A percentile compares a stretch with the other conserved stretches of the same genome.
Evolutionary conservation across 1,284 basidiomycete genomes (phyloP).

Genomic region (Serendipita sp.): DNA sequence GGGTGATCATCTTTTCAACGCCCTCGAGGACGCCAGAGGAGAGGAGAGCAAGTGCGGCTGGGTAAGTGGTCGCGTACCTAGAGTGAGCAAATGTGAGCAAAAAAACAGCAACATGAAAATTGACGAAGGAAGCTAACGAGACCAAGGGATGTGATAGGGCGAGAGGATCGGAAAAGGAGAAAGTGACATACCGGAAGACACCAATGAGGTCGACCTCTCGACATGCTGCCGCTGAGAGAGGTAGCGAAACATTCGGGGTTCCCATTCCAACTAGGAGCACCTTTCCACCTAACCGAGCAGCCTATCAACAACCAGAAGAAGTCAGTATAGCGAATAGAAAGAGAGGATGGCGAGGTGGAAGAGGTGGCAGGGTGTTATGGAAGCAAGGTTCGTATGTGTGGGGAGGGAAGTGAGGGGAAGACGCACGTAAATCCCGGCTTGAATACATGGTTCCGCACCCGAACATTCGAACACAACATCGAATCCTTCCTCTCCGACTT

Average conservation of each 20-base stretch:
- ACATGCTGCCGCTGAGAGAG: slow-evolving; percentile 67
- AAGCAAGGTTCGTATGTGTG: no score
- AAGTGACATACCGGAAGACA: slow-evolving; percentile 40
- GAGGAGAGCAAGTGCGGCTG: slow-evolving; percentile 67
- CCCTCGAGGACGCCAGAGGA: slow-evolving; percentile 47
- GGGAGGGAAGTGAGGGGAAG: no score
- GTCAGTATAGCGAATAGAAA: slow-evolving; percentile 5
- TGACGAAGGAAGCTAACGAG: no score
- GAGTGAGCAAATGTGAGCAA: background rate
- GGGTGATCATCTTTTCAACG: slow-evolving; percentile 67
- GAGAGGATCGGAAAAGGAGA: no score
- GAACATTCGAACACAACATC: slow-evolving; percentile 92
- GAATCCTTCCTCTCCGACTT: slow-evolving; percentile 55
- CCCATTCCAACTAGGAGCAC: slow-evolving; percentile 95
- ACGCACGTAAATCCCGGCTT: slow-evolving; percentile 73
- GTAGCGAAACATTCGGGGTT: slow-evolving; percentile 64
- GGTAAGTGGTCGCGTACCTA: slow-evolving; percentile 77
- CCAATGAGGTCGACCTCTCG: slow-evolving; percentile 91
- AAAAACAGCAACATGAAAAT: slow-evolving; percentile 22
- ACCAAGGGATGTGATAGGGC: no score
- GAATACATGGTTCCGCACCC: slow-evolving; percentile 81
- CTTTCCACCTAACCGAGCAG: slow-evolving; percentile 70
- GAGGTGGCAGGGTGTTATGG: slow-evolving; percentile 13
- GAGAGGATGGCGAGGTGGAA: slow-evolving; percentile 10
- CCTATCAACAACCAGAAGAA: slow-evolving; percentile 27